Percentiles rank a stretch among this genome's conserved stretches.
Evolutionary conservation across 2,329 filamentous ascomycete genomes (phyloP).

Genomic region (Dothistroma septosporum): DNA sequence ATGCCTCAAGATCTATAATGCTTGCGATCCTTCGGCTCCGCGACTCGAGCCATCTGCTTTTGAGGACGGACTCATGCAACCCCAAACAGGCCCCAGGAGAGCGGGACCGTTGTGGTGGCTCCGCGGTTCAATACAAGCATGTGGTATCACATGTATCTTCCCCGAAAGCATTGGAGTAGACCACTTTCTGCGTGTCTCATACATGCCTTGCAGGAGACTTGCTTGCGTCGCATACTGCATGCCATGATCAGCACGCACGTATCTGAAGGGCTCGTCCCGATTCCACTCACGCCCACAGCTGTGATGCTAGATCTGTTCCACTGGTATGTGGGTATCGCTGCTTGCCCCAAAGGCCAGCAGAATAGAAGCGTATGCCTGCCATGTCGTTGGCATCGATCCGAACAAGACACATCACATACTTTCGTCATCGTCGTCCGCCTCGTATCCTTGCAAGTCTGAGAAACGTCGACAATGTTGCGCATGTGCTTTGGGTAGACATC

Average conservation of each 20-base stretch:
- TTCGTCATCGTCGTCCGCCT: slow-evolving; percentile 11
- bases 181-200: background rate
- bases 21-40: no score
- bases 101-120: background rate
- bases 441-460: slow-evolving; percentile 7
- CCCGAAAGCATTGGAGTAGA: background rate
- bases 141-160: background rate
- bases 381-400: background rate
- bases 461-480: slow-evolving; percentile 1
- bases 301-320: background rate
- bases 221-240: background rate
- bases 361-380: background rate
- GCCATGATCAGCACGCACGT: background rate
- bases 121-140: background rate
- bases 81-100: no score
- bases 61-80: no score
- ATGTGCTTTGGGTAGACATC: background rate
- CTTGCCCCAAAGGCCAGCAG: background rate
- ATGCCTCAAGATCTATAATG: no score
- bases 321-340: background rate
- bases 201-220: background rate
- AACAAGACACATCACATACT: background rate
- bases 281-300: background rate
- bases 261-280: background rate
- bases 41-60: no score